Evolutionary conservation across 2,329 filamentous ascomycete species (phyloP).

Genomic region (Gremmenia infestans): DNA sequence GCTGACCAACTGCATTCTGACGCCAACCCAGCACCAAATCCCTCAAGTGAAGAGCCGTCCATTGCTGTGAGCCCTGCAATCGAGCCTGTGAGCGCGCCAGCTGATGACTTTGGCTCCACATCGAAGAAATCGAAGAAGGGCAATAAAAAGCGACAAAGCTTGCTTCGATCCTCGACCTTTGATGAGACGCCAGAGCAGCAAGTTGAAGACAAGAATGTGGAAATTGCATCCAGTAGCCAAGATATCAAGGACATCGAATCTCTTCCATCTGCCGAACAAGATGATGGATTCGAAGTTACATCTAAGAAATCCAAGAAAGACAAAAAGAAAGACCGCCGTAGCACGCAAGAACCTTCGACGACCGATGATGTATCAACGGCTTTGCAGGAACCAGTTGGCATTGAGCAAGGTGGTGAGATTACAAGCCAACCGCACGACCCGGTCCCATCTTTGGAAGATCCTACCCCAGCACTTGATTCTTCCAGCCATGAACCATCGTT

Average conservation of each 20-base stretch:
- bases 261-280: background rate
- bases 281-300: background rate
- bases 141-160: slow-evolving; percentile 15
- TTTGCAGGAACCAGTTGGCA: background rate
- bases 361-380: background rate
- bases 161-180: background rate
- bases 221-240: background rate
- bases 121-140: slow-evolving; percentile 24
- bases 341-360: background rate
- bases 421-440: background rate
- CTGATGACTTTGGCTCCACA: slow-evolving; percentile 7
- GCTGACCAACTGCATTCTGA: background rate
- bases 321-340: slow-evolving; percentile 10
- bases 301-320: slow-evolving; percentile 7
- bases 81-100: background rate
- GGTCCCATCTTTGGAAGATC: background rate
- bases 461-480: background rate
- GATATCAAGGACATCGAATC: background rate
- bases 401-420: background rate
- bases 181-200: background rate
- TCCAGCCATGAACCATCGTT: background rate
- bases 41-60: background rate
- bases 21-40: background rate
- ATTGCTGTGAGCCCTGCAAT: background rate
- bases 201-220: background rate